phyloP scores from a whole-genome alignment of 371 early-diverging fungal genomes.

The Choanephora cucurbitarum region DNA sequence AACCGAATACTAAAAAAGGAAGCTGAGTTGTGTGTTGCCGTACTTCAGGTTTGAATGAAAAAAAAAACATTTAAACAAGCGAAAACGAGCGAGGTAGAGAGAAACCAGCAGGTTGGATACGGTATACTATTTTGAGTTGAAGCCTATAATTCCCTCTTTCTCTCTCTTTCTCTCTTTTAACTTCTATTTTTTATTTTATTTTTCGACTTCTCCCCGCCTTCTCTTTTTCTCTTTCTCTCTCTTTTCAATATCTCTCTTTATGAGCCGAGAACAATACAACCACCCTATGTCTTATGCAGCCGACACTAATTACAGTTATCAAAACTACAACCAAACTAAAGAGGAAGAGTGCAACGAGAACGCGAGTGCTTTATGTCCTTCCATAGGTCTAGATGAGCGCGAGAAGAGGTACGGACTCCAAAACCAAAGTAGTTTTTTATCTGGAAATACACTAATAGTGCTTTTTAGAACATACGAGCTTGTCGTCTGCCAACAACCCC shows the following conservation, averaged over 20 bases:
- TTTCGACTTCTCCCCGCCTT: not conserved
- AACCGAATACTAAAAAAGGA: too few relatives aligned
- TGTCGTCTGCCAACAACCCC: slow-evolving; percentile 73
- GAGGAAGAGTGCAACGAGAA: not conserved
- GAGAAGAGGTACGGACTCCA: slow-evolving; percentile 27
- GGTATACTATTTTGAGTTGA: too few relatives aligned
- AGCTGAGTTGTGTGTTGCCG: too few relatives aligned
- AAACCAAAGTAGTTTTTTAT: not conserved
- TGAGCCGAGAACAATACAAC: slow-evolving; percentile 13
- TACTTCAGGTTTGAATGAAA: too few relatives aligned
- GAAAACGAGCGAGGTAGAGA: too few relatives aligned
- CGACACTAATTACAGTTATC: not conserved
- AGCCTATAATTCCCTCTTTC: slow-evolving; percentile 4
- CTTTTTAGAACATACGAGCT: slow-evolving; percentile 51
- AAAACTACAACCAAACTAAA: not conserved
- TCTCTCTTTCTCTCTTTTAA: not conserved
- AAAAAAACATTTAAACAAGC: too few relatives aligned
- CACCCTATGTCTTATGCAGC: not conserved
- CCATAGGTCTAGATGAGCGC: slow-evolving; percentile 37
- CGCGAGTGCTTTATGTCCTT: slow-evolving; percentile 1
- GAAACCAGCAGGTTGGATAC: too few relatives aligned
- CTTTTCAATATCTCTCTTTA: not conserved
- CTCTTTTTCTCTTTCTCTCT: slow-evolving; percentile 1
- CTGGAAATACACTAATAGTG: too few relatives aligned
- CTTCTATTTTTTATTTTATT: not conserved